Base-by-base conservation (phyloP, 805 yeast species). In the Starmerella apis region DNA sequence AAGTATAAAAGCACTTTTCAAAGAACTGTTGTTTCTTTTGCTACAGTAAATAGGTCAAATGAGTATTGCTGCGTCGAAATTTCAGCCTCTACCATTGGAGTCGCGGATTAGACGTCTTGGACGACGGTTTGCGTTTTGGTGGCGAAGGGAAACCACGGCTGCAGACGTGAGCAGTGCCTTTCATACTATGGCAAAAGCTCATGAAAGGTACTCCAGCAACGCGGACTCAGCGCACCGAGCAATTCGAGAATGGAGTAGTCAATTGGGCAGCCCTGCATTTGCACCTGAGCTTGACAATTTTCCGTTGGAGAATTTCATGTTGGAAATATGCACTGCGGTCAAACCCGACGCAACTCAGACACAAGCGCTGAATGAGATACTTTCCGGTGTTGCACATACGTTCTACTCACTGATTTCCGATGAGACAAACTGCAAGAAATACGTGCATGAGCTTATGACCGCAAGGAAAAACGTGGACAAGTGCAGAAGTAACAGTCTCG, bases 81-180 rank as follows among this genome's bases (percentile, higher is more conserved):
- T 11, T 20, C 39, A 19, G 37, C 23, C 37, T 4, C 6, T 18
- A 16, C 39, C 39, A 19, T 11, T 14, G 16, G 47, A 43, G 30
- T 38, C 54, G 23, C 39, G 51, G 14, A 23, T 47, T 14, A 32
- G 27, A 16, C 44, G 46, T 8, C 28, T 49, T 20, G 51, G 51
- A 10, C 37, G 53, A n/a, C 54, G 50, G 33, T 50, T 55, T 10
- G 41, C 49, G 18, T 49, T 56, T 39, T 54, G 59, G 56, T 27
- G 37, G 18, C 37, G 43, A 31, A 44, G 46, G n/a, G 50, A 48
- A 8, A 38, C 46, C 3, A 49, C 51, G 3, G 49, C 55, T 2
- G 38, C 52, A 7, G 54, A 53, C 19, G 61, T 60, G n/a, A 54
- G 56, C 23, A 33, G 37, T n/a, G 37, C 51, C 8, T 20, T 59